Percentiles rank a stretch among this genome's conserved stretches.
Evolutionary conservation across 768 basidiomycete species (phyloP).

Genomic region (Leccinellum luteum): DNA sequence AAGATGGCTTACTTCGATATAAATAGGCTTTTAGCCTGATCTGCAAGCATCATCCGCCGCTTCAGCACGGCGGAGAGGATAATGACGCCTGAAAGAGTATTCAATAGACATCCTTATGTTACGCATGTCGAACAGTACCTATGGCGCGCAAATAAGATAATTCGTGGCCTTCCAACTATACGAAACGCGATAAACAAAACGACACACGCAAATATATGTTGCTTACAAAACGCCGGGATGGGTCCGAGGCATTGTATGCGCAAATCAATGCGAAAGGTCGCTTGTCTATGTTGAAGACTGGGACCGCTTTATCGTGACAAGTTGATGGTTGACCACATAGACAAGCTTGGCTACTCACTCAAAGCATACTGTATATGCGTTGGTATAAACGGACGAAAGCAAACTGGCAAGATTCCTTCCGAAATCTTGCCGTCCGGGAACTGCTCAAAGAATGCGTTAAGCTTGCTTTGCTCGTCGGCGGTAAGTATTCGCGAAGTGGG

Average conservation of each 20-base stretch:
- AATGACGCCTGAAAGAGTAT: conserved; percentile 61
- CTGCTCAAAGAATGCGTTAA: conserved; percentile 75
- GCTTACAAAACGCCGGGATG: conserved; percentile 76
- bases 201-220: not conserved
- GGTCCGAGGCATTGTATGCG: conserved; percentile 83
- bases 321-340: conserved; percentile 3
- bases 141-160: conserved; percentile 90
- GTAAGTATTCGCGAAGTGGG: conserved; percentile 56
- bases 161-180: conserved; percentile 82
- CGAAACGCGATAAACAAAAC: conserved; percentile 7
- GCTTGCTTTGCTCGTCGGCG: conserved; percentile 67
- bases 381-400: conserved; percentile 81
- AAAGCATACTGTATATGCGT: conserved; percentile 82
- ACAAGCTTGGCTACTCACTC: conserved; percentile 46
- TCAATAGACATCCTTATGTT: conserved; percentile 1
- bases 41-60: conserved; percentile 88
- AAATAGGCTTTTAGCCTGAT: conserved; percentile 90
- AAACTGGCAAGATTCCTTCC: conserved; percentile 82
- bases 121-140: conserved; percentile 38
- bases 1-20: conserved; percentile 72
- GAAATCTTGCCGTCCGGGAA: conserved; percentile 85
- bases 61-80: conserved; percentile 92
- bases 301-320: conserved; percentile 58
- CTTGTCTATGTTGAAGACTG: conserved; percentile 91
- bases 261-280: conserved; percentile 88